These are phyloP conservation scores for Quercus phellos DNA, from an alignment of 331 rosid species.

Conservation along the genomic window DNA sequence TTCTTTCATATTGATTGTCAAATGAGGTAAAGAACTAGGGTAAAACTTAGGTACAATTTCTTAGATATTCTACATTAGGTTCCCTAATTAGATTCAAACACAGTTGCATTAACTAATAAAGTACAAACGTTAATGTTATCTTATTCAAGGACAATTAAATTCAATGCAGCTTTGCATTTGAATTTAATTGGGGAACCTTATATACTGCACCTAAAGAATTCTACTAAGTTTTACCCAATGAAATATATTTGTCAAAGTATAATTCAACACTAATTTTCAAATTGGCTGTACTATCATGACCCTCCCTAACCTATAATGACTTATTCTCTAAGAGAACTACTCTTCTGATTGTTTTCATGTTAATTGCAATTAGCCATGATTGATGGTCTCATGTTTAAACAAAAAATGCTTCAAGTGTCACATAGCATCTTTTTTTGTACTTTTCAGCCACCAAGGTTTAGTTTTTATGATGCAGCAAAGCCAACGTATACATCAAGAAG, in stretches of 20 bases:
- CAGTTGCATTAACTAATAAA: too few relatives aligned
- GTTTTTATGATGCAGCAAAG: constrained; percentile 78
- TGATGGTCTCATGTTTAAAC: constrained; percentile 4
- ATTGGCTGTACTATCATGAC: neutral
- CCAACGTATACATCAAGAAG: constrained; percentile 95
- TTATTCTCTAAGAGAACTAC: neutral
- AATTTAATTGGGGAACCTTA: too few relatives aligned
- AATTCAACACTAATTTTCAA: neutral
- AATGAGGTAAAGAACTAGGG: neutral
- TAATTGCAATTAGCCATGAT: neutral
- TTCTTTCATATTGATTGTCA: neutral
- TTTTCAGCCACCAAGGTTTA: constrained; percentile 82
- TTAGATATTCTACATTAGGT: too few relatives aligned
- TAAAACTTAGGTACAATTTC: too few relatives aligned
- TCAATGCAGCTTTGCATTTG: too few relatives aligned
- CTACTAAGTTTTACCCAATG: too few relatives aligned
- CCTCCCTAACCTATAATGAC: neutral
- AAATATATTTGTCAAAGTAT: too few relatives aligned
- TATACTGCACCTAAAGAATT: too few relatives aligned
- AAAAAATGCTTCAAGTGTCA: neutral
- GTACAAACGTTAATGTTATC: too few relatives aligned
- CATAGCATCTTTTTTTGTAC: neutral
- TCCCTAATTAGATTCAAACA: too few relatives aligned
- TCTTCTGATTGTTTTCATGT: neutral
- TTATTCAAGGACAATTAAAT: too few relatives aligned